Evolutionary conservation across 192 early-diverging fungal genomes (phyloP), one percentile per base, ranked within the genome.

Genomic region (Entophlyctis helioformis): DNA sequence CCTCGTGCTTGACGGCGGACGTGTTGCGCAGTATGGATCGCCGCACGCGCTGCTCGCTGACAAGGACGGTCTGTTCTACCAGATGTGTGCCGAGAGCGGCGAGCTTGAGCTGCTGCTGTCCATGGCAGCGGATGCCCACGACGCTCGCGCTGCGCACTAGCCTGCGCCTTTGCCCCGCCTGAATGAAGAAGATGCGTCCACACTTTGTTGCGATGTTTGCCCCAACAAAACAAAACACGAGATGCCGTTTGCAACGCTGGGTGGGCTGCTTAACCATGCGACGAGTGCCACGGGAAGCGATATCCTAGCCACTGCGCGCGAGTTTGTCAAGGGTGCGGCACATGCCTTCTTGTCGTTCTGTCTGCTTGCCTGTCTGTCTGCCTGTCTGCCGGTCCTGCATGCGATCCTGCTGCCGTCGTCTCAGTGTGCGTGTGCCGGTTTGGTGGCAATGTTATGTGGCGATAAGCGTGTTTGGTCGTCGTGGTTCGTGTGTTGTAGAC

Each of bases 1-100:
- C 18, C 48, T 84, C 37, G 80, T 84, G 8, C 48, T 84, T 36
- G 71, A 76, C 35, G 42, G 50, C 3, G 82, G 82, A 9, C 28
- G 34, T 2, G 57, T 82, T 23, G 67, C 59, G 1, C 78, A 84
- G 59, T 69, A 67, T 53, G 82, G 69, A 32, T 38, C 62, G 34
- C 80, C 80, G 1, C 41, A 43, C 18, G 64, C 62, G 13, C 57
- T 84, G 46, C 39, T 76, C 4, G 40, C 42, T 0, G 60, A 76
- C 50, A 69, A 72, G 36, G 44, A 54, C 19, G 67, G 66, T 21
- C 55, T 72, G 60, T 84, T 84, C 60, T 67, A 71, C n/a, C n/a
- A n/a, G n/a, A n/a, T n/a, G n/a, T n/a, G n/a, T n/a, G n/a, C n/a
- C n/a, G n/a, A n/a, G n/a, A n/a, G n/a, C n/a, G n/a, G n/a, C n/a